Evolutionary conservation across 2,329 filamentous ascomycete species (phyloP).

Genomic region (Graphiopsis chlorocephala): DNA sequence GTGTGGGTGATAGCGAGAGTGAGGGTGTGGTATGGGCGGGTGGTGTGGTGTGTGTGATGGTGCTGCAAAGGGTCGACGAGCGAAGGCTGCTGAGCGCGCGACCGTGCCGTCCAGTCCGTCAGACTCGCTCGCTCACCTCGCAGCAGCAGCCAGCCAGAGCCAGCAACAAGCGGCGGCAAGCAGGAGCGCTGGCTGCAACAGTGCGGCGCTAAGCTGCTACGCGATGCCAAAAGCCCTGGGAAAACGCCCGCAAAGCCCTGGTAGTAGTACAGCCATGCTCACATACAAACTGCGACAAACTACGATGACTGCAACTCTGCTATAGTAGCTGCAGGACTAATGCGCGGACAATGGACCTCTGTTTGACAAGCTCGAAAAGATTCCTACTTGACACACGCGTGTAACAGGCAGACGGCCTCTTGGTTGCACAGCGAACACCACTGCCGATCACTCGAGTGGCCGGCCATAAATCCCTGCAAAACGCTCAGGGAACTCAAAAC

Average conservation of each 20-base stretch:
- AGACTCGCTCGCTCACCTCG: neutral
- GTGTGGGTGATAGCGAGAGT: slow-evolving; percentile 4
- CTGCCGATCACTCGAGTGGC: neutral
- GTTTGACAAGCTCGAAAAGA: neutral
- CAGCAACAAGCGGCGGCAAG: slow-evolving; percentile 4
- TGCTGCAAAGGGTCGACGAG: slow-evolving; percentile 10
- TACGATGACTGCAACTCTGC: neutral
- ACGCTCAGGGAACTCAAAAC: neutral
- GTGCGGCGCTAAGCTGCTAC: slow-evolving; percentile 2
- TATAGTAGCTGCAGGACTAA: neutral
- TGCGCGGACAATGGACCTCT: neutral
- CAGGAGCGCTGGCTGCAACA: neutral
- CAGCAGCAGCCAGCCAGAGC: neutral
- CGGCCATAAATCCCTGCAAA: slow-evolving; percentile 15
- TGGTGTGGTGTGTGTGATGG: slow-evolving; percentile 9
- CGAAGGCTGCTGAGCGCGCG: slow-evolving; percentile 12
- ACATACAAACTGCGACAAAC: neutral
- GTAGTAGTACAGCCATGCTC: neutral
- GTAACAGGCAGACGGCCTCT: neutral
- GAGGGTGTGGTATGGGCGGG: neutral
- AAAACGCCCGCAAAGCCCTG: neutral
- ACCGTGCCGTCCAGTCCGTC: neutral
- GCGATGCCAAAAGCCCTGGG: slow-evolving; percentile 3
- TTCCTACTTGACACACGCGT: neutral
- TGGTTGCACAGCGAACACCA: neutral